These are phyloP conservation scores for Lactarius hengduanensis DNA, from an alignment of 768 basidiomycete species.

Conservation along the genomic window DNA sequence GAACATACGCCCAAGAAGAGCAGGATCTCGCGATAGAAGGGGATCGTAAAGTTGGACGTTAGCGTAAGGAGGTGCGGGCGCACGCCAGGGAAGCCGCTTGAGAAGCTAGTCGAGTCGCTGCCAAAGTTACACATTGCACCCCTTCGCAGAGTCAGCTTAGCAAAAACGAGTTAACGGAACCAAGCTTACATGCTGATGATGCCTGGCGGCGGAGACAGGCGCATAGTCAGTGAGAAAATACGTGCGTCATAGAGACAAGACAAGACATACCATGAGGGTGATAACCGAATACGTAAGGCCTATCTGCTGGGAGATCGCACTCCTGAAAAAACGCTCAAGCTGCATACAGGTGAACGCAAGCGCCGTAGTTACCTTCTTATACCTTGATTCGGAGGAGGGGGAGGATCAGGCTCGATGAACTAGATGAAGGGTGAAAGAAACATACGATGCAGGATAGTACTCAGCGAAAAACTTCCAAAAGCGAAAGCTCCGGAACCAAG, in stretches of 20 bases:
- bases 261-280: constrained; percentile 86
- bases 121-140: constrained; percentile 95
- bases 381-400: constrained; percentile 24
- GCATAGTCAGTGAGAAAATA: constrained; percentile 1
- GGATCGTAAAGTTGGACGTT: constrained; percentile 85
- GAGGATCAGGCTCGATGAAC: neutral
- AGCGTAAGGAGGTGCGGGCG: constrained; percentile 91
- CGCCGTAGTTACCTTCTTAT: constrained; percentile 42
- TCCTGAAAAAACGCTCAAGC: constrained; percentile 48
- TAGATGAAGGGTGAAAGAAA: constrained; percentile 28
- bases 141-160: constrained; percentile 43
- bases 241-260: neutral
- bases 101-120: constrained; percentile 96
- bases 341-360: constrained; percentile 1
- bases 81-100: constrained; percentile 85
- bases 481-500: constrained; percentile 66
- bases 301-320: constrained; percentile 84
- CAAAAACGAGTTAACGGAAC: neutral
- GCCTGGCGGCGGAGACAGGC: constrained; percentile 44
- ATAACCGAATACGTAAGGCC: constrained; percentile 96
- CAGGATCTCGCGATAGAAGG: constrained; percentile 90
- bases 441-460: constrained; percentile 87
- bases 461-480: constrained; percentile 93
- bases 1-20: constrained; percentile 87
- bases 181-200: constrained; percentile 92